Evolutionary conservation across 2,329 filamentous ascomycete genomes (phyloP), one percentile per base, ranked within the genome.

Genomic region (Clonostachys rosea): DNA sequence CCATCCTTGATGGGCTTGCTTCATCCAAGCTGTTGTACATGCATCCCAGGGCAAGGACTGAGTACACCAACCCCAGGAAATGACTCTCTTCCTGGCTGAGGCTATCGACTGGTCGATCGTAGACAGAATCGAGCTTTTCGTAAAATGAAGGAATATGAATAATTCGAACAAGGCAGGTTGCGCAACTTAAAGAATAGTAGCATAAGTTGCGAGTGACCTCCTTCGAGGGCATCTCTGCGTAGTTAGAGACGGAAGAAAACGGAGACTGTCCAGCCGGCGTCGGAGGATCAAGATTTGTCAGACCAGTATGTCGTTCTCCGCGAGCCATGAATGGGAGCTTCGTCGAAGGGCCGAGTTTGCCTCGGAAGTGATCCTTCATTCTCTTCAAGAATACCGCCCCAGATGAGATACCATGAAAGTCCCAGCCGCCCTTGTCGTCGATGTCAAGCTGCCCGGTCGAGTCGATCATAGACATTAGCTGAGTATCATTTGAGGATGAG

Each of bases 321-420:
- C 74, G 64, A 45, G 78, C 72, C 50, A 85, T 66, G 60, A 86
- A 81, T 16, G 83, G 75, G 51, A 80, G 67, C 57, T 79, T 74
- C 52, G 78, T 74, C 42, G 83, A 78, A 39, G 80, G 78, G 17
- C 85, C 85, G 43, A 94, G 77, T 53, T 94, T 74, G 50, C 85
- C 83, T 41, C 89, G 86, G 54, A 96, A 89, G 59, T 96, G 87
- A 59, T 95, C 88, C 58, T 90, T 86, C 78, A 99, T 86, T 47
- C 89, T 84, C 53, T 83, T 81, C 56, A 96, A 78, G 63, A 96
- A 99, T 52, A 92, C 89, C 40, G 91, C 79, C 4, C 92, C 91
- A 1, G 94, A 97, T 0, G 92, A 96, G 53, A 89, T 87, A 43
- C 94, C 94, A 60, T 95, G 90, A 59, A 96, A 99, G 65, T 97